These are phyloP conservation scores for Protea cynaroides DNA, from an alignment of 164 flowering plant species.

Conservation along the genomic window DNA sequence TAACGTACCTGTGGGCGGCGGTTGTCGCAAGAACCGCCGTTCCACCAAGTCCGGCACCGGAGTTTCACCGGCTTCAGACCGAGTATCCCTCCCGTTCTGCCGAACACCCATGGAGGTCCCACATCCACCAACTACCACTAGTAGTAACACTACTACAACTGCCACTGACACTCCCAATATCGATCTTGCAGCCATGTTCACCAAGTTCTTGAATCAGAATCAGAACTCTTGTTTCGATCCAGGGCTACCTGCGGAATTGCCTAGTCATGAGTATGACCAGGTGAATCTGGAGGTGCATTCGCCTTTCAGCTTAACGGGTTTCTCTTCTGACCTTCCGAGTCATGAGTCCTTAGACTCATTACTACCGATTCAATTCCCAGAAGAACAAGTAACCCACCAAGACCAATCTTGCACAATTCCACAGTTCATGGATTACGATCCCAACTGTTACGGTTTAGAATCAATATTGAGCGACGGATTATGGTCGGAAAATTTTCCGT, in stretches of 20 bases:
- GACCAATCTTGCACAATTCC: constrained; percentile 4
- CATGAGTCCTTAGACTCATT: neutral
- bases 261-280: neutral
- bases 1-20: constrained; percentile 76
- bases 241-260: constrained; percentile 1
- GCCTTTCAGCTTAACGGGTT: neutral
- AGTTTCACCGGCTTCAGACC: neutral
- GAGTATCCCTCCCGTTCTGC: neutral
- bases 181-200: constrained; percentile 52
- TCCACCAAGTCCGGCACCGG: constrained; percentile 12
- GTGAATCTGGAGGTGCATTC: constrained; percentile 3
- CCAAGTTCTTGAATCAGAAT: constrained; percentile 41
- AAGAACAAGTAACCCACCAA: neutral
- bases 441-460: constrained; percentile 13
- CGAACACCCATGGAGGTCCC: too few relatives aligned
- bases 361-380: neutral
- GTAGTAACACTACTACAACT: neutral
- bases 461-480: constrained; percentile 13
- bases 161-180: constrained; percentile 22
- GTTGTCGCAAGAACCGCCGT: constrained; percentile 59
- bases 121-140: too few relatives aligned
- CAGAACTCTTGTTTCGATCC: constrained; percentile 7
- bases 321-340: neutral
- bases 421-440: constrained; percentile 5
- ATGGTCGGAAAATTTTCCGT: constrained; percentile 24